These are phyloP conservation scores for Candida sp. DNA, from an alignment of 1,139 yeast genomes.

Conservation along the genomic window DNA sequence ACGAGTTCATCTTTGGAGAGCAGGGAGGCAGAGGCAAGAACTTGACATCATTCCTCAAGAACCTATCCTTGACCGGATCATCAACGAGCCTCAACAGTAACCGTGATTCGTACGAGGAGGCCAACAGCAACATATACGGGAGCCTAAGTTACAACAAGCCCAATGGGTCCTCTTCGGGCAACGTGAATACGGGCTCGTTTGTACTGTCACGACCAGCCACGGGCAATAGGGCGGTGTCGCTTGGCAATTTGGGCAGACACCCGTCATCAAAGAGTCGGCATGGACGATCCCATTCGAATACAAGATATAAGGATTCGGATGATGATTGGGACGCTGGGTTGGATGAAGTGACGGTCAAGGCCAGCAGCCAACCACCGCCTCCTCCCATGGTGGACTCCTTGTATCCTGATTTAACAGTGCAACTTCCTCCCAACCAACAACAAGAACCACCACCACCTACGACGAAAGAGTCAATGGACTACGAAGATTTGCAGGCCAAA, in stretches of 20 bases:
- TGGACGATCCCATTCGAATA: slow-evolving; percentile 13
- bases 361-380: slow-evolving; percentile 12
- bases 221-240: slow-evolving; percentile 24
- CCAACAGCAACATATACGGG: slow-evolving; percentile 47
- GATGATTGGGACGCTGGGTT: slow-evolving; percentile 95
- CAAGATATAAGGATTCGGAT: slow-evolving; percentile 65
- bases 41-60: slow-evolving; percentile 59
- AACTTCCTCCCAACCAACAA: slow-evolving; percentile 1
- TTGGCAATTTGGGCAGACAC: slow-evolving; percentile 7
- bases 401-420: slow-evolving; percentile 39
- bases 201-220: slow-evolving; percentile 16
- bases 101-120: slow-evolving; percentile 24
- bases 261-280: slow-evolving; percentile 6
- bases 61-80: slow-evolving; percentile 41
- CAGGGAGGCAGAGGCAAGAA: slow-evolving; percentile 72
- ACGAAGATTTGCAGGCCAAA: slow-evolving; percentile 34
- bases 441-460: not conserved
- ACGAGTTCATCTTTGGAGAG: slow-evolving; percentile 71
- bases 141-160: slow-evolving; percentile 31
- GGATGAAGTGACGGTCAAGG: slow-evolving; percentile 43
- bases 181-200: slow-evolving; percentile 22
- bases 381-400: slow-evolving; percentile 38
- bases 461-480: slow-evolving; percentile 23
- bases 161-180: slow-evolving; percentile 9
- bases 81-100: slow-evolving; percentile 10